Evolutionary conservation across 441 rosid species (phyloP), one percentile per base, ranked within the genome.

Genomic region (Omphalea diandra): DNA sequence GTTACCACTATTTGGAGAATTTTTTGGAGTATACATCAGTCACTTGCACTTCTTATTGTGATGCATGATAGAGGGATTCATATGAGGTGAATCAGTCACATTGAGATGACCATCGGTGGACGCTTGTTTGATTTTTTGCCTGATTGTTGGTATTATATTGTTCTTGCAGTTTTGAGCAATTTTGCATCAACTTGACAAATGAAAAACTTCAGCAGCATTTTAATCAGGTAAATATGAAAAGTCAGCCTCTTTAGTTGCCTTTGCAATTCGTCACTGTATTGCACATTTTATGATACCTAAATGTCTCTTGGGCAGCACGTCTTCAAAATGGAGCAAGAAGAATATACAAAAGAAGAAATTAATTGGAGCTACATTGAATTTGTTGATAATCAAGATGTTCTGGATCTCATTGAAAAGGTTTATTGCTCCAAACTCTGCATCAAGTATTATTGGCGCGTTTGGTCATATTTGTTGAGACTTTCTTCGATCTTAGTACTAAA

Each of bases 241-340:
- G 62, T 15, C 36, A 12, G 49, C 57, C 56, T 54, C 61, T 63
- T 36, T 18, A 55, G 38, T 57, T 46, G 53, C 35, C 58, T 53
- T 63, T 47, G 66, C 27, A 61, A 72, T 72, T 68, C 50, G 72
- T 65, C 54, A 9, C 69, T 71, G 14, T 74, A 29, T 76, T 76
- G 59, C 46, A 2, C 79, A 18, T 22, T 68, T 52, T 31, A 47
- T 79, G 43, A 63, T 36, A 46, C 64, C 41, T 57, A 33, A 46
- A 27, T 57, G 32, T 75, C 14, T 75, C 54, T 66, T 71, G 63
- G 59, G 71, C 96, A 94, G 99, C 99, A 94, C 69, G 99, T 94
- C 72, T 94, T 94, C 81, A 94, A 94, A 85, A 92, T 92, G 98
- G 98, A 94, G 84, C 98, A 94, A 91, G 97, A 94, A 77, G 98